Conservation (phyloP, 805 yeast species). For the Lachancea thermotolerans region DNA sequence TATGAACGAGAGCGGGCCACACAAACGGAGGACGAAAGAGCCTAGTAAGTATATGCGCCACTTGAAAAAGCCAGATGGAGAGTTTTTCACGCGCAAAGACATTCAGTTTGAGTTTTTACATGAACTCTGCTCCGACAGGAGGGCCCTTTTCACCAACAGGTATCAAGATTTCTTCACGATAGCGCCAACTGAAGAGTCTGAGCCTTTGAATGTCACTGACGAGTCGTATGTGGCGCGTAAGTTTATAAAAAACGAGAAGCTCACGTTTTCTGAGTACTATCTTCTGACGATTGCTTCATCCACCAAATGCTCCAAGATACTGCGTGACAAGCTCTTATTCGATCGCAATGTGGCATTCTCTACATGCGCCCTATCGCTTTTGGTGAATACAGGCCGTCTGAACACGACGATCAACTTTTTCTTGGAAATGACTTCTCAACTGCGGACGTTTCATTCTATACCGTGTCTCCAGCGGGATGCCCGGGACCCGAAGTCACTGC, state of each 20-base stretch:
- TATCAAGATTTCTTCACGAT: conserved; percentile 38
- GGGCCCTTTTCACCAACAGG: conserved; percentile 61
- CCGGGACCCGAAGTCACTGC: conserved; percentile 64
- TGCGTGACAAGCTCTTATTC: conserved; percentile 65
- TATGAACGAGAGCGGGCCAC: conserved; percentile 1
- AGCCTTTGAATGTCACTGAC: conserved; percentile 25
- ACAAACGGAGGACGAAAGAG: conserved; percentile 17
- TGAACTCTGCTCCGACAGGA: conserved; percentile 54
- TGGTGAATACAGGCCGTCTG: conserved; percentile 89
- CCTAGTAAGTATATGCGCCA: conserved; percentile 38
- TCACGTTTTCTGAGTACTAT: conserved; percentile 81
- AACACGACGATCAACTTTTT: conserved; percentile 93
- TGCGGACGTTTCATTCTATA: conserved; percentile 88
- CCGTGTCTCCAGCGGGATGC: conserved; percentile 66
- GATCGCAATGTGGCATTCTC: conserved; percentile 60
- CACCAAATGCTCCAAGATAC: conserved; percentile 71
- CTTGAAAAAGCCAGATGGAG: conserved; percentile 85
- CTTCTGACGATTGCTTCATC: conserved; percentile 76
- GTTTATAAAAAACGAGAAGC: conserved; percentile 36
- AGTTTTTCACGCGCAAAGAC: conserved; percentile 82
- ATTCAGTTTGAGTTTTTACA: conserved; percentile 76
- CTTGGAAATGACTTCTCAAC: conserved; percentile 89
- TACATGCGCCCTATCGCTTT: conserved; percentile 72
- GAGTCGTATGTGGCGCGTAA: conserved; percentile 33
- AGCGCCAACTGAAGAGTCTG: conserved; percentile 32